Conservation (phyloP, 2,329 filamentous ascomycete species). For the Arthrobotrys iridis region DNA sequence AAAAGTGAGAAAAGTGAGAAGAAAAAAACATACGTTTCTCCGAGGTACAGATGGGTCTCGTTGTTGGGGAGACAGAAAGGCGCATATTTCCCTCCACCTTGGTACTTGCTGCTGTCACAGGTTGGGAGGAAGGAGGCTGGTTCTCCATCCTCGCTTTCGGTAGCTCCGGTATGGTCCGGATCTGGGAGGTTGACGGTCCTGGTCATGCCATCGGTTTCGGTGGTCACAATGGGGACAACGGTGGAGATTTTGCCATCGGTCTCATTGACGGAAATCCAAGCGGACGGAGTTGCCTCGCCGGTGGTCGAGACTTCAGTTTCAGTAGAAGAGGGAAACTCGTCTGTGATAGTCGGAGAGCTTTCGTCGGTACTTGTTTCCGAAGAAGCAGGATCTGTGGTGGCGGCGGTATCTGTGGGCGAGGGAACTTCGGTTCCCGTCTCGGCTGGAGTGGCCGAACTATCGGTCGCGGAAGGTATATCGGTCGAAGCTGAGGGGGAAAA, state of each 20-base stretch:
- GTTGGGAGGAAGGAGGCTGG: slow-evolving; percentile 51
- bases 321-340: slow-evolving; percentile 18
- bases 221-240: slow-evolving; percentile 34
- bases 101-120: slow-evolving; percentile 41
- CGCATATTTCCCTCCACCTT: slow-evolving; percentile 40
- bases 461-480: slow-evolving; percentile 15
- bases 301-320: slow-evolving; percentile 25
- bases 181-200: slow-evolving; percentile 38
- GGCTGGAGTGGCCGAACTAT: slow-evolving; percentile 25
- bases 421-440: slow-evolving; percentile 16
- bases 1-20: neutral
- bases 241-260: slow-evolving; percentile 47
- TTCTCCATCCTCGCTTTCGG: slow-evolving; percentile 13
- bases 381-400: slow-evolving; percentile 6
- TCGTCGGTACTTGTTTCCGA: slow-evolving; percentile 6
- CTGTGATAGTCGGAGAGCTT: slow-evolving; percentile 13
- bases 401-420: slow-evolving; percentile 1
- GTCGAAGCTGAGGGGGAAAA: neutral
- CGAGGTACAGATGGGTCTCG: slow-evolving; percentile 26
- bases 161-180: slow-evolving; percentile 22
- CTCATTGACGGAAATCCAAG: slow-evolving; percentile 51
- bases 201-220: slow-evolving; percentile 40
- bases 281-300: slow-evolving; percentile 13
- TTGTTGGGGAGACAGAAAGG: slow-evolving; percentile 48
- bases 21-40: slow-evolving; percentile 34